Evolutionary conservation across 2,329 filamentous ascomycete species (phyloP).

Genomic region (Rhinocladiella mackenziei): DNA sequence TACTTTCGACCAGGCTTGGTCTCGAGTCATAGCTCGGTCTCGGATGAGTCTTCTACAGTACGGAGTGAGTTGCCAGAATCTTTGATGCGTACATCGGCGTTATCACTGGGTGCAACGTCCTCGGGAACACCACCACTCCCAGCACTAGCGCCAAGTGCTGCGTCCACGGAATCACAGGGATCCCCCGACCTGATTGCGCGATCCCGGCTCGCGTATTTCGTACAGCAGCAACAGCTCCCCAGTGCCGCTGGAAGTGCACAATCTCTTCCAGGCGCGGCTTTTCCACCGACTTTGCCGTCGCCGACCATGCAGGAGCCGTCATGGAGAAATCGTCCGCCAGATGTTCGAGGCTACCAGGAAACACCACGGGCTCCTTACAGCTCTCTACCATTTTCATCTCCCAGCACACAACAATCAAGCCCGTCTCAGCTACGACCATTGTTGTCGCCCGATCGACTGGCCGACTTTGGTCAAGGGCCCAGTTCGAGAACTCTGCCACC

Average conservation of each 20-base stretch:
- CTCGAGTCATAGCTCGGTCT: conserved; percentile 27
- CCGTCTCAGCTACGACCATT: conserved; percentile 16
- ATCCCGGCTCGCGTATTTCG: conserved; percentile 15
- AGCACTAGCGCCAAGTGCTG: conserved; percentile 4
- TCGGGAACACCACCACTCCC: conserved; percentile 22
- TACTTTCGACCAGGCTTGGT: conserved; percentile 18
- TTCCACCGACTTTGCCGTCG: conserved; percentile 14
- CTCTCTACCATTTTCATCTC: conserved; percentile 7
- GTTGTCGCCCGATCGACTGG: conserved; percentile 12
- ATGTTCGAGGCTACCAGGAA: conserved; percentile 19
- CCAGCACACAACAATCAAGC: conserved; percentile 10
- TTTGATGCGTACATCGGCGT: conserved; percentile 19
- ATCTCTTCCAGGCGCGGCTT: background rate
- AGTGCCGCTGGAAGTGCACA: background rate
- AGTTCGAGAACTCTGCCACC: conserved; percentile 18
- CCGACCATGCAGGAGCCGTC: conserved; percentile 16
- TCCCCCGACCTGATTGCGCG: conserved; percentile 15
- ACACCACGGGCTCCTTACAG: conserved; percentile 10
- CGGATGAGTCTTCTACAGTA: conserved; percentile 25
- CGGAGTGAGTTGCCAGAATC: conserved; percentile 24
- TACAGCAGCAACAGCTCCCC: conserved; percentile 1
- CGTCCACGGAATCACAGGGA: conserved; percentile 6
- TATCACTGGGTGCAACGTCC: conserved; percentile 17
- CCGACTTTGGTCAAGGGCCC: conserved; percentile 12
- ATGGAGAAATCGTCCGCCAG: conserved; percentile 18